These are phyloP conservation scores for Suhomyces panamericanus DNA, from an alignment of 1,139 yeast species.

Conservation along the genomic window DNA sequence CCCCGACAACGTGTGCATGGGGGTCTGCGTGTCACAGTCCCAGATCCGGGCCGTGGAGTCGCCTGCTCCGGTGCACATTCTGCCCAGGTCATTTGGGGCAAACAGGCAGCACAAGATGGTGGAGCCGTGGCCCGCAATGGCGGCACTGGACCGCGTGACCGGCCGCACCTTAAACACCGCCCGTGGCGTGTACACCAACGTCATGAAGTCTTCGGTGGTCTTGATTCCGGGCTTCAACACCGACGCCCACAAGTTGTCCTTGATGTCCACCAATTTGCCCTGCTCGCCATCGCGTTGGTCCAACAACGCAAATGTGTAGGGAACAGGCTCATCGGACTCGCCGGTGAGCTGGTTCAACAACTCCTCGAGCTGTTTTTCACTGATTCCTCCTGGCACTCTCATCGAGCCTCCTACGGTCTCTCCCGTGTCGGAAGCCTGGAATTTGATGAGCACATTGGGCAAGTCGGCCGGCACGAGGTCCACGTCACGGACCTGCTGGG, in stretches of 20 bases:
- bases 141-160: conserved; percentile 86
- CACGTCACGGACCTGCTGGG: conserved; percentile 78
- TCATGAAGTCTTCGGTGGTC: conserved; percentile 90
- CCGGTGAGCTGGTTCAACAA: conserved; percentile 73
- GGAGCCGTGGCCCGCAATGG: conserved; percentile 94
- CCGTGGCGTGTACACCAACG: conserved; percentile 88
- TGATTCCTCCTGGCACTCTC: conserved; percentile 88
- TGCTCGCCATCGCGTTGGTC: conserved; percentile 35
- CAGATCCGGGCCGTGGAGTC: conserved; percentile 96
- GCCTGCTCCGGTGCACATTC: conserved; percentile 96
- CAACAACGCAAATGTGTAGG: conserved; percentile 77
- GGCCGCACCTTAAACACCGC: conserved; percentile 93
- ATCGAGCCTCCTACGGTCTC: conserved; percentile 81
- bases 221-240: conserved; percentile 83
- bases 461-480: conserved; percentile 73
- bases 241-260: conserved; percentile 72
- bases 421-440: conserved; percentile 95
- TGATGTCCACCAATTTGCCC: conserved; percentile 61
- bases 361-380: conserved; percentile 85
- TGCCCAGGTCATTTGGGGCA: conserved; percentile 84
- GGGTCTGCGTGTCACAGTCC: conserved; percentile 97
- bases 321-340: conserved; percentile 78
- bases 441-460: conserved; percentile 84
- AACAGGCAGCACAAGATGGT: conserved; percentile 90
- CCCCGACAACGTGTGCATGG: conserved; percentile 74